Conservation (phyloP, 1,284 basidiomycete genomes). For the Volvariella volvacea region DNA sequence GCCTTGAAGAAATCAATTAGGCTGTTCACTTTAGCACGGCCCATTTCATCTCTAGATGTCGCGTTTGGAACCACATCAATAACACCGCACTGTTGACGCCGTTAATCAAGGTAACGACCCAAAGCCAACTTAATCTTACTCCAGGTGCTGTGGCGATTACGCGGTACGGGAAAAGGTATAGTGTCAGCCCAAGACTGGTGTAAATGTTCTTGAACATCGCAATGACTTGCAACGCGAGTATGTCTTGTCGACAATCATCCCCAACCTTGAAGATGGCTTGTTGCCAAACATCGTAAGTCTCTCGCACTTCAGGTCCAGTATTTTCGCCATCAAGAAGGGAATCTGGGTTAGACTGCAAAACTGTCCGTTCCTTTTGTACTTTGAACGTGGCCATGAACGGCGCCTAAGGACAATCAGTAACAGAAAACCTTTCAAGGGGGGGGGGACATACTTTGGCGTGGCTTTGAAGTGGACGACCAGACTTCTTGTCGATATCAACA, state of each 20-base stretch:
- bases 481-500: constrained; percentile 94
- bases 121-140: constrained; percentile 39
- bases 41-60: constrained; percentile 99
- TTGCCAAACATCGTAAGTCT: constrained; percentile 91
- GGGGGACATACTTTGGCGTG: constrained; percentile 78
- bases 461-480: constrained; percentile 92
- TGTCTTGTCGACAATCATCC: constrained; percentile 98
- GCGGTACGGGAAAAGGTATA: constrained; percentile 95
- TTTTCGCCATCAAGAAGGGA: constrained; percentile 62
- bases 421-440: constrained; percentile 1
- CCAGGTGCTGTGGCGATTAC: constrained; percentile 97
- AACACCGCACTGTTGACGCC: constrained; percentile 76
- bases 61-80: constrained; percentile 99
- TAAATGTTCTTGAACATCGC: constrained; percentile 99
- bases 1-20: constrained; percentile 92
- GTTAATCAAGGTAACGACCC: constrained; percentile 6
- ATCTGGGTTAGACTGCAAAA: constrained; percentile 60
- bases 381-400: constrained; percentile 99
- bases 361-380: constrained; percentile 77
- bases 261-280: constrained; percentile 99
- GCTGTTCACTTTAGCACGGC: constrained; percentile 96
- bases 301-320: constrained; percentile 46
- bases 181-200: constrained; percentile 78
- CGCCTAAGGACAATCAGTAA: constrained; percentile 49
- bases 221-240: constrained; percentile 93